A percentile compares a stretch with the other conserved stretches of the same genome.
Conservation (phyloP, 2,329 filamentous ascomycete genomes). For the Cladorrhinum sp. region DNA sequence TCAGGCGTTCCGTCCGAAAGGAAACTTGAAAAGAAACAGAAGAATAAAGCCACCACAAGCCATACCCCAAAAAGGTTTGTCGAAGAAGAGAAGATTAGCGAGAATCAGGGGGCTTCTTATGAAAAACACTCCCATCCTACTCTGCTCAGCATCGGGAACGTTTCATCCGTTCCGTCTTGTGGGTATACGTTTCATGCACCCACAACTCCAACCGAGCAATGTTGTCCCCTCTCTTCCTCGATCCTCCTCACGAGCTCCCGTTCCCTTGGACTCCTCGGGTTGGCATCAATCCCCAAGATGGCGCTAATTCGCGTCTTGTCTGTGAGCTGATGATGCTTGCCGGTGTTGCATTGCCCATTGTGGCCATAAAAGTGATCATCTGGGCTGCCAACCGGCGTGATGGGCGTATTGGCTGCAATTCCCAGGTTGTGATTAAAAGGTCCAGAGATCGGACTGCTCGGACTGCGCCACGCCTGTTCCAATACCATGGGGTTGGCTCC, state of each 20-base stretch:
- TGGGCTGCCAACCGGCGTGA: conserved; percentile 53
- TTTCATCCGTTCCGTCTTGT: neutral
- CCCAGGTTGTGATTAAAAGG: conserved; percentile 8
- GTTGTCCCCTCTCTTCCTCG: conserved; percentile 45
- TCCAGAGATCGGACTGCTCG: neutral
- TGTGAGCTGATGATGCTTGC: conserved; percentile 31
- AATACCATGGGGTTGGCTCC: conserved; percentile 60
- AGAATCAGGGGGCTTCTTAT: neutral
- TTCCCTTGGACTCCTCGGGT: conserved; percentile 55
- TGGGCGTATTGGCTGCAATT: conserved; percentile 42
- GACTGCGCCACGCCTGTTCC: conserved; percentile 61
- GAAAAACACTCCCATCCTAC: neutral
- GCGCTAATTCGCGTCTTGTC: conserved; percentile 63
- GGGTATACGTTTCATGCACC: conserved; percentile 30
- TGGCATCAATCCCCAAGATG: conserved; percentile 59
- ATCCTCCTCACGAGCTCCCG: conserved; percentile 55
- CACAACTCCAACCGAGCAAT: conserved; percentile 30
- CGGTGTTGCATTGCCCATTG: neutral
- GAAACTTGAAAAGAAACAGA: neutral
- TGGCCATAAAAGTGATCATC: conserved; percentile 43
- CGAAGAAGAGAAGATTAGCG: conserved; percentile 11
- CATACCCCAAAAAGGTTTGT: conserved; percentile 12
- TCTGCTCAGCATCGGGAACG: neutral
- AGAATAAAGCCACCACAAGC: conserved; percentile 5
- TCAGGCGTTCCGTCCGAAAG: neutral